Evolutionary conservation across 768 basidiomycete genomes (phyloP).

Genomic region (Panaeolus papilionaceus): DNA sequence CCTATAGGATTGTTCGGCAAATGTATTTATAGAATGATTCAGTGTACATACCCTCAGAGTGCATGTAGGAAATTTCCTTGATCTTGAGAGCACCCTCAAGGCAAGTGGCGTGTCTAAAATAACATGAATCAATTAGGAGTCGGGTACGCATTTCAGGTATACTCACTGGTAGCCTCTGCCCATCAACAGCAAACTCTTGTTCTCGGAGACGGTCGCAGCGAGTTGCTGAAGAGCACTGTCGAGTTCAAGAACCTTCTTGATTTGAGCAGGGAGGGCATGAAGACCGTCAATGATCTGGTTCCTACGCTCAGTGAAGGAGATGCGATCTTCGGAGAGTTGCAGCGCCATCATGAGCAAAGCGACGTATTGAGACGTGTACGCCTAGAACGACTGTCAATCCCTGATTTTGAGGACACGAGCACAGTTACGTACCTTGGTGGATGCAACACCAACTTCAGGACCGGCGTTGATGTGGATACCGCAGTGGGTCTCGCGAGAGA

Average conservation of each 20-base stretch:
- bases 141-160: constrained; percentile 16
- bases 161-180: constrained; percentile 95
- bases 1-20: constrained; percentile 42
- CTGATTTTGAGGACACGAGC: neutral
- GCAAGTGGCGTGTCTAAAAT: constrained; percentile 85
- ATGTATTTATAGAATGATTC: constrained; percentile 15
- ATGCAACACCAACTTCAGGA: constrained; percentile 98
- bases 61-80: constrained; percentile 98
- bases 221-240: constrained; percentile 83
- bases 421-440: constrained; percentile 76
- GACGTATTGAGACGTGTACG: constrained; percentile 99
- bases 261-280: constrained; percentile 88
- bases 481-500: constrained; percentile 98
- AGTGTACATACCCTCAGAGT: constrained; percentile 63
- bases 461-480: constrained; percentile 99
- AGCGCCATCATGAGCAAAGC: constrained; percentile 99
- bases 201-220: constrained; percentile 78
- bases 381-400: constrained; percentile 48
- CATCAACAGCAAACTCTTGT: constrained; percentile 94
- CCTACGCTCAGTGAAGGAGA: constrained; percentile 89
- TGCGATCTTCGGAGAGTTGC: constrained; percentile 96
- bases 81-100: constrained; percentile 99
- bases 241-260: constrained; percentile 83
- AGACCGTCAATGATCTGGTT: constrained; percentile 94
- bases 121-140: constrained; percentile 8